phyloP scores from a whole-genome alignment of 257 asterid species.

The Scutellaria barbata region DNA sequence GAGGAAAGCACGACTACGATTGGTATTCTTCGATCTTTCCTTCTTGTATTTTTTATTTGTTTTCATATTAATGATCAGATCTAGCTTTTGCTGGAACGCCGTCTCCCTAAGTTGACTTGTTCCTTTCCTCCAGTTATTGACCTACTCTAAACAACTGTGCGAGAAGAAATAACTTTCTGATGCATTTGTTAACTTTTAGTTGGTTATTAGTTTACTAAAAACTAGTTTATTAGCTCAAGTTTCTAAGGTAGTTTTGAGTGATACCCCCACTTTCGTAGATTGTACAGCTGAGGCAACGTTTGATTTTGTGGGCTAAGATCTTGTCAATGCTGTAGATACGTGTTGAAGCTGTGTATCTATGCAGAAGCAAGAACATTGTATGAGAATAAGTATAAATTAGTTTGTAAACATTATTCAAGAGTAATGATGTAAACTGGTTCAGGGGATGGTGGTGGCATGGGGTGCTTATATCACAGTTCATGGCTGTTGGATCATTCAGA shows the following conservation, averaged over 20 bases:
- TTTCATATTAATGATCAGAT: constrained; percentile 37
- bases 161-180: constrained; percentile 1
- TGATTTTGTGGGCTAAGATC: constrained; percentile 24
- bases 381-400: neutral
- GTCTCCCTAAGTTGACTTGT: constrained; percentile 18
- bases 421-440: neutral
- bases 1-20: constrained; percentile 69
- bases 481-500: neutral
- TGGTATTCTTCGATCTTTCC: constrained; percentile 44
- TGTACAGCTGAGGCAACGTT: neutral
- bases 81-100: constrained; percentile 32
- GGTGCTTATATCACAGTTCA: neutral
- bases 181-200: constrained; percentile 7
- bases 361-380: constrained; percentile 21
- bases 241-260: constrained; percentile 18
- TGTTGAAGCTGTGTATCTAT: constrained; percentile 7
- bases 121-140: constrained; percentile 13
- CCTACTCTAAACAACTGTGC: neutral
- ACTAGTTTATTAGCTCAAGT: constrained; percentile 16
- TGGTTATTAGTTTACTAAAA: constrained; percentile 6
- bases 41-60: constrained; percentile 17
- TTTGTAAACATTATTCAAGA: constrained; percentile 3
- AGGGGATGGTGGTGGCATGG: constrained; percentile 8
- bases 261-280: neutral
- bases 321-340: neutral